Evolutionary conservation across 768 basidiomycete species (phyloP), one percentile per base, ranked within the genome.

Genomic region (Rhodotorula kratochvilovae): DNA sequence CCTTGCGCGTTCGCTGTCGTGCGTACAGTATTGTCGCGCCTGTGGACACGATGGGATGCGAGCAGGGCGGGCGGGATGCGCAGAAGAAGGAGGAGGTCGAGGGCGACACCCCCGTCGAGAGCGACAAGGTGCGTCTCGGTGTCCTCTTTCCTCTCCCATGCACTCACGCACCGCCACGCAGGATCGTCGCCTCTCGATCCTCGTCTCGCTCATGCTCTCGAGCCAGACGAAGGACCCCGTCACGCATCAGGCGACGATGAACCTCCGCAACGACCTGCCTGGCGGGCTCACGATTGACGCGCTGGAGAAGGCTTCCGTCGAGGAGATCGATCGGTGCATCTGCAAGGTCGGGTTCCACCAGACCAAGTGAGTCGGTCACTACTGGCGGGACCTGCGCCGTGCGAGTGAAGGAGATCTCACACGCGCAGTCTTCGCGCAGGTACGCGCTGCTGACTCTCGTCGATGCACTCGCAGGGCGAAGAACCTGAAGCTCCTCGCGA

Each of bases 181-280:
- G 91, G 91, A 87, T 66, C 85, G 86, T 61, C 88, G 94, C 5
- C 90, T 91, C 70, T 85, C 90, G 16, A 91, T 89, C 8, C 86
- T 99, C 31, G 86, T 99, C 13, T 91, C 93, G 6, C 84, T 99
- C 56, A 96, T 97, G 92, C 85, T 98, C 4, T 92, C 90, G 17
- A 92, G 92, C 3, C 95, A 98, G 79, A 97, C 95, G 8, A 97
- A 94, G 71, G 78, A 76, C 45, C 70, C 67, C 17, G 72, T 77
- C 39, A 74, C 77, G 23, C 65, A 66, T 27, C 65, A 88, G 0
- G 94, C 94, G 0, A 86, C 94, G 2, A 78, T 81, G 5, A 90
- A 88, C 70, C 84, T 97, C 4, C 87, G 92, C 27, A 78, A 79
- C 3, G 86, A 87, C 0, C 79, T 99, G 6, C 90, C 91, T 2